Conservation (phyloP, 1,284 basidiomycete species). For the Microbotryum silenes-acaulis region DNA sequence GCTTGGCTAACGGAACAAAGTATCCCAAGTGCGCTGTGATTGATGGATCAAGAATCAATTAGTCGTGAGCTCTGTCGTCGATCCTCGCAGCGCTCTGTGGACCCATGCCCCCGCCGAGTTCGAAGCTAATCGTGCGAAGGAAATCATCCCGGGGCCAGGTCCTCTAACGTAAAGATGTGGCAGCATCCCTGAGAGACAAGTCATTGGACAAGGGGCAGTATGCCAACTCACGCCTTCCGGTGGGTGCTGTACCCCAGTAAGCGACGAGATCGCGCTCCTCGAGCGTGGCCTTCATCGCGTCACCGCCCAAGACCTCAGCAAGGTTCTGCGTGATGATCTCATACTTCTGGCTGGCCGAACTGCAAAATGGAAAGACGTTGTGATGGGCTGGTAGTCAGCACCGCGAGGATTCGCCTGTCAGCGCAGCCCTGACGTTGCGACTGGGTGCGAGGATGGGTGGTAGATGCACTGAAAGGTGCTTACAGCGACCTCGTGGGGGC, state of each 20-base stretch:
- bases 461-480: too few species aligned
- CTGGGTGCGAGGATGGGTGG: too few species aligned
- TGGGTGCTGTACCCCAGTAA: constrained; percentile 81
- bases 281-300: constrained; percentile 72
- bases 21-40: constrained; percentile 86
- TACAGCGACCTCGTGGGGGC: too few species aligned
- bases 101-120: too few species aligned
- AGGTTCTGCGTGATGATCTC: constrained; percentile 78
- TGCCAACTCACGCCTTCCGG: constrained; percentile 71
- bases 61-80: neutral
- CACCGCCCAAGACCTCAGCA: constrained; percentile 80
- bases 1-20: constrained; percentile 85
- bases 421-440: too few species aligned
- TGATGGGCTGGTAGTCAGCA: neutral
- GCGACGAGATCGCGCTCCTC: constrained; percentile 59
- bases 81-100: too few species aligned
- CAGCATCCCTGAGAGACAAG: too few species aligned
- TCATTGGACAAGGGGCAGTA: constrained; percentile 1
- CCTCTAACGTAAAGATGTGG: neutral
- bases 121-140: neutral
- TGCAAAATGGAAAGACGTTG: neutral
- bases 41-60: neutral
- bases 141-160: neutral
- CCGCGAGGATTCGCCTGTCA: too few species aligned
- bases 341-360: constrained; percentile 56